Evolutionary conservation across 2,329 filamentous ascomycete genomes (phyloP), one percentile per base, ranked within the genome.

Genomic region (Leptoxyphium fumago): DNA sequence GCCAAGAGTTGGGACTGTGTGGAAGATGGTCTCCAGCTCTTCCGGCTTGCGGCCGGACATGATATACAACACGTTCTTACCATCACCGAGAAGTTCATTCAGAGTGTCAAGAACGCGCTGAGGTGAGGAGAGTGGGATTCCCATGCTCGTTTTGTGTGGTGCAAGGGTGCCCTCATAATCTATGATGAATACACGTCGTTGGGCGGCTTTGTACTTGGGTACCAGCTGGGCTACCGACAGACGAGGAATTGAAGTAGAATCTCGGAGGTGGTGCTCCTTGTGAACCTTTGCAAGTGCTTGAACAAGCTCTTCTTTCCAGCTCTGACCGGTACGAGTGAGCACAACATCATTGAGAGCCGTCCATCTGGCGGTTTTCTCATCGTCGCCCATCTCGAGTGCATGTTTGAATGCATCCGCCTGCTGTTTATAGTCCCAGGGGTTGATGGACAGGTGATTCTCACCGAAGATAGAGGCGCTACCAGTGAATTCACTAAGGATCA

Each of bases 121-220:
- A 2, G 87, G 87, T 51, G 84, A 93, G 42, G 85, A 82, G 14
- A 91, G 73, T 41, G 94, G 85, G 48, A 91, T 89, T 56, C 84
- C 82, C 47, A 78, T 83, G 45, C 86, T 81, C 0, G 84, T 83
- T 3, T 86, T 86, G 75, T 86, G 91, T 43, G 82, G 85, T 38
- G 91, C 84, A 7, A 96, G 69, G 0, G 89, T 96, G 39, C 87
- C 89, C 62, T 96, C 89, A 57, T 94, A 94, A 58, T 96, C 89
- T 39, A 96, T 71, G 50, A 96, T 80, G 62, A 96, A 91, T 2
- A 96, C 71, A 13, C 88, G 79, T 15, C 77, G 75, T 38, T 76
- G 62, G 0, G 83, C 75, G 8, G 68, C 61, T 47, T 73, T 68
- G 61, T 95, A 96, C 48, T 77, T 72, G 40, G 76, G 67, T 2